A percentile compares a stretch with the other conserved stretches of the same genome.
phyloP scores from a whole-genome alignment of 2,329 filamentous ascomycete genomes.

The Tolypocladium album region DNA sequence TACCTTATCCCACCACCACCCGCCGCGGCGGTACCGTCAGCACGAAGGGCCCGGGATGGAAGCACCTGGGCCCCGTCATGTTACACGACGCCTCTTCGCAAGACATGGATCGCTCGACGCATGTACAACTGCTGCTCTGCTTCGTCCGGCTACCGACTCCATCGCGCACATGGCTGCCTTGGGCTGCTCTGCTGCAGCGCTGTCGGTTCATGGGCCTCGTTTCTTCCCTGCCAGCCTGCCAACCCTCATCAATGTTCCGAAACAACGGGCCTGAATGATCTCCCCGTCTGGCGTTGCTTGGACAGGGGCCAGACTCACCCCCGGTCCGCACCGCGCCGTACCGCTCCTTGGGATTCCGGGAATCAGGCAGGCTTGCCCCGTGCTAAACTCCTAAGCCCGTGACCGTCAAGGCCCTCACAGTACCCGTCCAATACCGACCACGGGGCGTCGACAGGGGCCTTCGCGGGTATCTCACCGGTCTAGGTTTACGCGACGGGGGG shows the following conservation, averaged over 20 bases:
- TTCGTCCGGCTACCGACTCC: neutral
- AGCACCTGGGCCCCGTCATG: neutral
- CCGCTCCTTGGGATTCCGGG: neutral
- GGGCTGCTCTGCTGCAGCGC: too few relatives aligned
- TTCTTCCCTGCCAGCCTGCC: neutral
- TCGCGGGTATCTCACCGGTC: neutral
- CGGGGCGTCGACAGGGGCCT: neutral
- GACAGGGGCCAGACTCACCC: neutral
- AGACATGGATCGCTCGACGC: neutral
- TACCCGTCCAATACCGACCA: neutral
- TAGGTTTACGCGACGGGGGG: neutral
- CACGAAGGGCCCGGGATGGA: neutral
- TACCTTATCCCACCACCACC: neutral
- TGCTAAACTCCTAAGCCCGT: neutral
- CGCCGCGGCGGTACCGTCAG: neutral
- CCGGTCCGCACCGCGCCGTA: neutral
- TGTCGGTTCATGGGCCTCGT: neutral
- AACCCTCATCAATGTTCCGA: neutral
- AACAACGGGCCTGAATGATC: neutral
- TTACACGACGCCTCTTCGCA: neutral
- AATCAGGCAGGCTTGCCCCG: neutral
- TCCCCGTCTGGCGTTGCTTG: neutral
- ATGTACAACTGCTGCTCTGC: neutral
- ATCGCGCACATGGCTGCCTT: neutral
- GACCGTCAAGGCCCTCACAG: neutral